Percentiles rank a stretch among this genome's conserved stretches.
phyloP scores from a whole-genome alignment of 2,329 filamentous ascomycete species.

The Rhynchosporium secalis region DNA sequence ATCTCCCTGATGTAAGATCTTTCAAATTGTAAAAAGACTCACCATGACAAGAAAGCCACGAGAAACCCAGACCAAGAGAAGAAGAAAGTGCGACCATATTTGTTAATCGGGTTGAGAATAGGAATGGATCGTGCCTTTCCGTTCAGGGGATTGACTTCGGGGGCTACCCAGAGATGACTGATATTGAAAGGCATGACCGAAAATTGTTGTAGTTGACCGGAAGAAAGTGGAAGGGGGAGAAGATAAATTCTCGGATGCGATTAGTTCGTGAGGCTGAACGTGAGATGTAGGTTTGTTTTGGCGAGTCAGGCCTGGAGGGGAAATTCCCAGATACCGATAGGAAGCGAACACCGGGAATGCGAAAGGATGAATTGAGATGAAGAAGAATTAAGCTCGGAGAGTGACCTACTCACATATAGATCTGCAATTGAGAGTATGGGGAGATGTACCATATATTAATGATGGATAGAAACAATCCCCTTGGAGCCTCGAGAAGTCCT shows the following conservation, averaged over 20 bases:
- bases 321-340: background rate
- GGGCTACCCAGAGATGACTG: slow-evolving; percentile 34
- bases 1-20: background rate
- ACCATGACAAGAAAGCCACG: slow-evolving; percentile 84
- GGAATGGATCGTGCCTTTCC: slow-evolving; percentile 80
- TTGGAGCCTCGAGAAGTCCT: slow-evolving; percentile 15
- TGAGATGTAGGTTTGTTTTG: background rate
- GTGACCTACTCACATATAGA: slow-evolving; percentile 6
- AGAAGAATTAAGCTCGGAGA: background rate
- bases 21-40: background rate
- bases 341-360: slow-evolving; percentile 11
- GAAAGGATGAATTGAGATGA: slow-evolving; percentile 9
- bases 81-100: slow-evolving; percentile 85
- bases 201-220: slow-evolving; percentile 1
- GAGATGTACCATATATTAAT: slow-evolving; percentile 5
- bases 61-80: slow-evolving; percentile 81
- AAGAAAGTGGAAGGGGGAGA: background rate
- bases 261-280: background rate
- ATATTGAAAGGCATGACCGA: slow-evolving; percentile 31
- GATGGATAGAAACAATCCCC: slow-evolving; percentile 15
- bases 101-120: slow-evolving; percentile 71
- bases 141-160: slow-evolving; percentile 69
- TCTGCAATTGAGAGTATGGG: slow-evolving; percentile 9
- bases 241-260: background rate
- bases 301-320: background rate